Conservation (phyloP, 202 grass and related monocot genomes). For the Hordeum pubiflorum region DNA sequence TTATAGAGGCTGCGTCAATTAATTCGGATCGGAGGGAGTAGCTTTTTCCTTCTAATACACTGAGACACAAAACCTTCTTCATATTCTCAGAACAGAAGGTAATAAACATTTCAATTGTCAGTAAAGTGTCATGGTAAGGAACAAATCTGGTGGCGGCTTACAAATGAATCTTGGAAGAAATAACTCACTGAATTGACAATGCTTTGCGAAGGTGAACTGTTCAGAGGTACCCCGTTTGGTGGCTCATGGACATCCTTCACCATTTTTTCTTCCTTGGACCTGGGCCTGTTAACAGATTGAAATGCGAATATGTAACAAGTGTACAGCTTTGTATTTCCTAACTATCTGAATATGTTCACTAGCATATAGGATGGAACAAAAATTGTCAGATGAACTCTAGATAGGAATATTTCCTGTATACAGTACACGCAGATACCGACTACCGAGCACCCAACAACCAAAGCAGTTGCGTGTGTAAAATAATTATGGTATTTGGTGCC, state of each 20-base stretch:
- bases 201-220: not conserved
- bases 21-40: too few relatives aligned
- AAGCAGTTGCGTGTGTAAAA: not conserved
- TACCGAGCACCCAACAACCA: not conserved
- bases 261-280: conserved; percentile 18
- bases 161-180: not conserved
- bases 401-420: not conserved
- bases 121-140: not conserved
- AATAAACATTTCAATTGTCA: not conserved
- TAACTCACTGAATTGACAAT: conserved; percentile 30
- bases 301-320: not conserved
- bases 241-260: conserved; percentile 19
- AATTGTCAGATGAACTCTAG: not conserved
- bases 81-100: not conserved
- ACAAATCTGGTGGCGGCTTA: not conserved
- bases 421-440: not conserved
- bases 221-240: conserved; percentile 5
- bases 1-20: too few relatives aligned
- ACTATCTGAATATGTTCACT: not conserved
- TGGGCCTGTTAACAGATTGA: conserved; percentile 9
- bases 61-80: not conserved
- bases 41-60: not conserved
- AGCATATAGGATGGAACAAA: not conserved
- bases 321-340: not conserved
- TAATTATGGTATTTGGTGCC: not conserved